Evolutionary conservation across 2,329 filamentous ascomycete species (phyloP).

Genomic region (Amylocarpus encephaloides): DNA sequence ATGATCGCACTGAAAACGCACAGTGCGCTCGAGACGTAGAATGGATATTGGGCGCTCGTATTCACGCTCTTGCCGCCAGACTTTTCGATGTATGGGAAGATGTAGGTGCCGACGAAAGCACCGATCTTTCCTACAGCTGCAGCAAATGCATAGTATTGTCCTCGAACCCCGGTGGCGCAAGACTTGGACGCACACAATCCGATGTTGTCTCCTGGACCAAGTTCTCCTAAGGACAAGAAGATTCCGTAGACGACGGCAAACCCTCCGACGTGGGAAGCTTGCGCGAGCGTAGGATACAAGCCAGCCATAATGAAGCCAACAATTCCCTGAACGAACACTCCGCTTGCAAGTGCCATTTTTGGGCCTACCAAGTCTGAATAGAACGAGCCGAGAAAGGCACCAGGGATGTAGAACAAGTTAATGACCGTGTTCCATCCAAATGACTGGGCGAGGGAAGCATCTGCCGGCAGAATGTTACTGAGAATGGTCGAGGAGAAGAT

Average conservation of each 20-base stretch:
- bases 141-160: conserved; percentile 67
- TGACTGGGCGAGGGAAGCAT: conserved; percentile 66
- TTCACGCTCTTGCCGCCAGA: conserved; percentile 36
- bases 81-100: conserved; percentile 64
- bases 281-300: conserved; percentile 73
- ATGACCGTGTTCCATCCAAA: conserved; percentile 88
- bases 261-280: conserved; percentile 59
- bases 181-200: conserved; percentile 82
- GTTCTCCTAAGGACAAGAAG: conserved; percentile 70
- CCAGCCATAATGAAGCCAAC: conserved; percentile 73
- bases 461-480: conserved; percentile 46
- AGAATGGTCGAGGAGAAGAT: conserved; percentile 79
- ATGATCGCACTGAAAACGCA: conserved; percentile 69
- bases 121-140: conserved; percentile 70
- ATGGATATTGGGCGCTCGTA: conserved; percentile 74
- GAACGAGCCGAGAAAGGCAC: conserved; percentile 70
- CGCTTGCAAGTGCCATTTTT: conserved; percentile 63
- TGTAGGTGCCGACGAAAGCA: conserved; percentile 79
- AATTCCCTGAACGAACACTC: conserved; percentile 65
- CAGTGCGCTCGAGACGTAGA: conserved; percentile 74
- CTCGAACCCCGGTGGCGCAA: conserved; percentile 80
- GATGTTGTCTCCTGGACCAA: conserved; percentile 89
- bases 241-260: conserved; percentile 77
- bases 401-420: conserved; percentile 84
- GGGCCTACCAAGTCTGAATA: conserved; percentile 75